Percentiles rank a stretch among this genome's conserved stretches.
Evolutionary conservation across 371 early-diverging fungal genomes (phyloP).

Genomic region (Circinella minor): DNA sequence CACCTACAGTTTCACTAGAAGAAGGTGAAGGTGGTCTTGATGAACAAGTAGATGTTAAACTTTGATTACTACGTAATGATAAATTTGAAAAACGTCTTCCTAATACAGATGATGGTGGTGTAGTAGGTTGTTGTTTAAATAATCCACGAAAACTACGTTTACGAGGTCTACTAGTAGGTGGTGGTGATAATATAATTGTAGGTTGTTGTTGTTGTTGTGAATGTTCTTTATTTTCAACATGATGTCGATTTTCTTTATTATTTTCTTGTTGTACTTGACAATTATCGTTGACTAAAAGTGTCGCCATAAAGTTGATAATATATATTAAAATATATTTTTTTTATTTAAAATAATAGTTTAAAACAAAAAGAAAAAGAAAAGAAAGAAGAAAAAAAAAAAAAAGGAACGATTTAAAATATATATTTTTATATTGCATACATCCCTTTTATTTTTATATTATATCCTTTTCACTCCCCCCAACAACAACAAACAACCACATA

Average conservation of each 20-base stretch:
- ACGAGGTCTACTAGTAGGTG: constrained; percentile 17
- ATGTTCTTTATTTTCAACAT: not conserved
- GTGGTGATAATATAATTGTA: constrained; percentile 28
- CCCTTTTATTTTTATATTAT: too few species aligned
- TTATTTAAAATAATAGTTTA: too few species aligned
- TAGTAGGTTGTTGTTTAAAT: constrained; percentile 14
- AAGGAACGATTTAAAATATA: too few species aligned
- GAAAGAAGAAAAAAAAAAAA: too few species aligned
- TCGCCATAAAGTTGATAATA: not conserved
- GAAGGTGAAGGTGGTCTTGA: constrained; percentile 26
- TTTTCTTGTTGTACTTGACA: not conserved
- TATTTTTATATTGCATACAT: too few species aligned
- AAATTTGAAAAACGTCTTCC: constrained; percentile 19
- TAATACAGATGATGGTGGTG: constrained; percentile 9
- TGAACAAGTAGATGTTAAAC: not conserved
- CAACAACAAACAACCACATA: too few species aligned
- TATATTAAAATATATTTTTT: too few species aligned
- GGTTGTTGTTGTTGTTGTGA: constrained; percentile 15
- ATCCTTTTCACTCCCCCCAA: not conserved
- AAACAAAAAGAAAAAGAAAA: too few species aligned
- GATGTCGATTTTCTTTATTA: not conserved
- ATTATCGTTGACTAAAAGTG: not conserved
- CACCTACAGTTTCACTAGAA: constrained; percentile 18
- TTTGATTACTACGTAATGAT: constrained; percentile 12
- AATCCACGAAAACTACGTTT: constrained; percentile 24